Evolutionary conservation across 441 rosid species (phyloP).

Genomic region (Heliophila coronopifolia): DNA sequence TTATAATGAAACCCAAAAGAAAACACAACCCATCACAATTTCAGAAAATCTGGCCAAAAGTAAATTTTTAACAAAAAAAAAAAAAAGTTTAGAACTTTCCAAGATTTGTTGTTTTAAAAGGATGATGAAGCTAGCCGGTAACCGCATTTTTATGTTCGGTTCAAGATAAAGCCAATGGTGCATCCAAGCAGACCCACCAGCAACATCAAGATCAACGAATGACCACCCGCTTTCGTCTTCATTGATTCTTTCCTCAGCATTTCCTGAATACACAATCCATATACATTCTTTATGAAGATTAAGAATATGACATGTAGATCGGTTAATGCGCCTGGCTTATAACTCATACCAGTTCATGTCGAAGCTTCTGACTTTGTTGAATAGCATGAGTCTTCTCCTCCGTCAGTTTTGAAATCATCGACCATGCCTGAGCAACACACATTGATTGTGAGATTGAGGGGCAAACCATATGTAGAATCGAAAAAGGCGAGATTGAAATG

Average conservation of each 20-base stretch:
- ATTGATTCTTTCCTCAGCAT: slow-evolving; percentile 17
- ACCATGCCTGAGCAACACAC: slow-evolving; percentile 26
- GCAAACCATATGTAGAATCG: background rate
- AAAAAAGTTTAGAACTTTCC: background rate
- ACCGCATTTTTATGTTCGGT: slow-evolving; percentile 33
- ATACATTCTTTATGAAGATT: background rate
- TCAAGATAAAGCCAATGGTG: slow-evolving; percentile 41
- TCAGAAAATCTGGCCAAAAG: background rate
- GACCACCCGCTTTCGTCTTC: slow-evolving; percentile 34
- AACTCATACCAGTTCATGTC: slow-evolving; percentile 58
- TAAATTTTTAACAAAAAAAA: background rate
- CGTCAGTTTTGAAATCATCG: slow-evolving; percentile 56
- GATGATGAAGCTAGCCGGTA: slow-evolving; percentile 11
- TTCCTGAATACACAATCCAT: slow-evolving; percentile 13
- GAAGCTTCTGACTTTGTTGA: slow-evolving; percentile 51
- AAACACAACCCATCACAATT: background rate
- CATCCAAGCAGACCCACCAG: slow-evolving; percentile 47
- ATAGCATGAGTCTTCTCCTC: slow-evolving; percentile 66
- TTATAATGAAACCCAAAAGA: background rate
- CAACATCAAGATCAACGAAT: slow-evolving; percentile 35
- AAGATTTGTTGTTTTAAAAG: background rate
- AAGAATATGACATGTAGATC: background rate
- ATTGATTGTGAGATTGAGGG: background rate
- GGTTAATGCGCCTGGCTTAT: background rate
- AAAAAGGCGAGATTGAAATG: background rate